Conservation (phyloP, 306 rosid species). For the Fagus crenata region DNA sequence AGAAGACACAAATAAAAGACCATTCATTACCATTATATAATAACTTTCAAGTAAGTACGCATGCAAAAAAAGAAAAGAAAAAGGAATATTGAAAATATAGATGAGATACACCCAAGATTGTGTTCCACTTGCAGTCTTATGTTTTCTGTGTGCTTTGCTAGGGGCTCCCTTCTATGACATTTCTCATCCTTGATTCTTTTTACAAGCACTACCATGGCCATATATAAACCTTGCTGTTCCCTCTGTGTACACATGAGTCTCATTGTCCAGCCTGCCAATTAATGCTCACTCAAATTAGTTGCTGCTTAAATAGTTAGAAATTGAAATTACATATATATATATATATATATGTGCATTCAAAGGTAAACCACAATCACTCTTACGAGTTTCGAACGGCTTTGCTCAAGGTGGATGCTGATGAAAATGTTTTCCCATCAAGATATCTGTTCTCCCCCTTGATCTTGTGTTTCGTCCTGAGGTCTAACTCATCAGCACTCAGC, state of each 20-base stretch:
- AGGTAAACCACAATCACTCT: slow-evolving; percentile 21
- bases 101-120: slow-evolving; percentile 39
- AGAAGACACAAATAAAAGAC: slow-evolving; percentile 17
- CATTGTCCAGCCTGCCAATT: slow-evolving; percentile 66
- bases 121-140: slow-evolving; percentile 37
- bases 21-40: slow-evolving; percentile 28
- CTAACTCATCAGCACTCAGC: slow-evolving; percentile 72
- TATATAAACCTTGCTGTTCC: slow-evolving; percentile 90
- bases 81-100: slow-evolving; percentile 32
- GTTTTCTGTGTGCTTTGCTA: slow-evolving; percentile 36
- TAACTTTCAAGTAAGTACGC: slow-evolving; percentile 49
- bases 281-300: slow-evolving; percentile 6
- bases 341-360: background rate
- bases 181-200: slow-evolving; percentile 48
- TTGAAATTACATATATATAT: background rate
- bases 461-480: slow-evolving; percentile 68
- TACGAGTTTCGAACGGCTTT: slow-evolving; percentile 88
- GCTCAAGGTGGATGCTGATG: slow-evolving; percentile 87
- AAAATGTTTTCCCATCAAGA: slow-evolving; percentile 85
- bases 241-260: slow-evolving; percentile 91
- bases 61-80: slow-evolving; percentile 21
- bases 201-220: slow-evolving; percentile 65
- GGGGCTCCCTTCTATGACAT: slow-evolving; percentile 17
- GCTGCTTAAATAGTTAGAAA: background rate
- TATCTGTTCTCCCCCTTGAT: slow-evolving; percentile 77